These are phyloP conservation scores for Typha latifolia DNA, from an alignment of 176 grass and related monocot genomes.

Conservation along the genomic window DNA sequence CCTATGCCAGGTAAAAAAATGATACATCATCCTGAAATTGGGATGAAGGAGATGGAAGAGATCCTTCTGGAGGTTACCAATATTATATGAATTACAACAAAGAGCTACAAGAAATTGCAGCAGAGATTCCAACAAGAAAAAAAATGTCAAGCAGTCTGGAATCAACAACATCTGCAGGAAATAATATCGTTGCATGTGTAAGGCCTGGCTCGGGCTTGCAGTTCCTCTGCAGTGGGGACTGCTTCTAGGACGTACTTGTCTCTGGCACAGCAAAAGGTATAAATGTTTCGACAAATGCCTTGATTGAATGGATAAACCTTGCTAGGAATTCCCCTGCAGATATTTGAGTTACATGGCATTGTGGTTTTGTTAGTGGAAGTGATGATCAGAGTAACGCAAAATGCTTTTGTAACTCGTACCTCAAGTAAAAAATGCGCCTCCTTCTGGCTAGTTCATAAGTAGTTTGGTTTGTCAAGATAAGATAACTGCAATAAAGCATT, in stretches of 20 bases:
- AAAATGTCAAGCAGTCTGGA: slow-evolving; percentile 20
- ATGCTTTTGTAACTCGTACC: slow-evolving; percentile 25
- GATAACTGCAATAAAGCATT: slow-evolving; percentile 42
- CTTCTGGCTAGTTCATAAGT: slow-evolving; percentile 88
- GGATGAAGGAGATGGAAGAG: background rate
- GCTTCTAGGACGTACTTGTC: slow-evolving; percentile 51
- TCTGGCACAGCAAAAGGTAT: slow-evolving; percentile 52
- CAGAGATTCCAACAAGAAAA: background rate
- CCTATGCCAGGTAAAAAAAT: background rate
- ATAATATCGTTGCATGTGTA: slow-evolving; percentile 70
- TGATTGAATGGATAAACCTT: slow-evolving; percentile 85
- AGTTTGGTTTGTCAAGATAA: slow-evolving; percentile 94
- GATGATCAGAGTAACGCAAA: slow-evolving; percentile 3
- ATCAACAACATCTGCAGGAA: slow-evolving; percentile 78
- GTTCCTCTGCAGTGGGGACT: slow-evolving; percentile 53
- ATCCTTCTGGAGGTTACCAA: background rate
- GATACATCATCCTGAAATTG: background rate
- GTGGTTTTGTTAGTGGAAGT: slow-evolving; percentile 7
- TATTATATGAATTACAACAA: background rate
- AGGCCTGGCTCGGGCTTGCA: slow-evolving; percentile 60
- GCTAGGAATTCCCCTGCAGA: slow-evolving; percentile 59
- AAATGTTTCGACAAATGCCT: slow-evolving; percentile 70
- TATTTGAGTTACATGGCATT: slow-evolving; percentile 5
- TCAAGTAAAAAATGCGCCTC: slow-evolving; percentile 69
- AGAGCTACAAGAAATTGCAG: background rate